Percentiles rank a stretch among this genome's conserved stretches.
Conservation (phyloP, 805 yeast species). For the Saccharomycopsis sp. region DNA sequence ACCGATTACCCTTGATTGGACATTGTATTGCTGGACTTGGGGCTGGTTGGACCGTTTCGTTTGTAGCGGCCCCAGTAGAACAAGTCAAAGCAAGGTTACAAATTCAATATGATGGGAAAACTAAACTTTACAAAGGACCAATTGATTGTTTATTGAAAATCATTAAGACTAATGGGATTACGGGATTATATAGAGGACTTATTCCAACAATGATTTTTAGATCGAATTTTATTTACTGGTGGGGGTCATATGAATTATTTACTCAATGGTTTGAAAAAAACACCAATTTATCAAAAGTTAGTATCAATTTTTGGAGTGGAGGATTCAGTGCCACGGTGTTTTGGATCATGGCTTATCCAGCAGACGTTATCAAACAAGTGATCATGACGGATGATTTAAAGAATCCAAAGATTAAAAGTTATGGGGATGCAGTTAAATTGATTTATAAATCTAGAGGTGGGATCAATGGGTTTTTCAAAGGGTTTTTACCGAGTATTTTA, state of each 20-base stretch:
- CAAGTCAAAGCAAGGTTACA: constrained; percentile 82
- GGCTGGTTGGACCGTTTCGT: constrained; percentile 84
- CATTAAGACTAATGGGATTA: constrained; percentile 49
- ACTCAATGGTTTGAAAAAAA: constrained; percentile 57
- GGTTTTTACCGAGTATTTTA: constrained; percentile 68
- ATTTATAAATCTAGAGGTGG: constrained; percentile 54
- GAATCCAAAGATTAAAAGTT: constrained; percentile 59
- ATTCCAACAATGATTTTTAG: constrained; percentile 82
- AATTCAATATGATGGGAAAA: constrained; percentile 74
- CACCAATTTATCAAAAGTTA: constrained; percentile 55
- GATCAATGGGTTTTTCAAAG: constrained; percentile 61
- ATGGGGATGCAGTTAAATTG: constrained; percentile 60
- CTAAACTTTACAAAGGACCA: constrained; percentile 66
- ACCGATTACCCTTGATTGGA: constrained; percentile 61
- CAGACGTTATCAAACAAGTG: constrained; percentile 80
- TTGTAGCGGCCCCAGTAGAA: constrained; percentile 94
- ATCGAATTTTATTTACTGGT: constrained; percentile 81
- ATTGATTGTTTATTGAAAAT: constrained; percentile 58
- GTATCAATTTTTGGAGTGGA: constrained; percentile 86
- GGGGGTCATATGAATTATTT: constrained; percentile 85
- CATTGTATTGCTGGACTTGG: constrained; percentile 66
- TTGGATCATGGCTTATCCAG: constrained; percentile 85
- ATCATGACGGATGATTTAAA: constrained; percentile 71
- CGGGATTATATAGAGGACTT: constrained; percentile 73
- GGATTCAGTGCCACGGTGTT: constrained; percentile 80